Evolutionary conservation across 148 eudicot genomes (phyloP).

Genomic region (Fagopyrum esculentum): DNA sequence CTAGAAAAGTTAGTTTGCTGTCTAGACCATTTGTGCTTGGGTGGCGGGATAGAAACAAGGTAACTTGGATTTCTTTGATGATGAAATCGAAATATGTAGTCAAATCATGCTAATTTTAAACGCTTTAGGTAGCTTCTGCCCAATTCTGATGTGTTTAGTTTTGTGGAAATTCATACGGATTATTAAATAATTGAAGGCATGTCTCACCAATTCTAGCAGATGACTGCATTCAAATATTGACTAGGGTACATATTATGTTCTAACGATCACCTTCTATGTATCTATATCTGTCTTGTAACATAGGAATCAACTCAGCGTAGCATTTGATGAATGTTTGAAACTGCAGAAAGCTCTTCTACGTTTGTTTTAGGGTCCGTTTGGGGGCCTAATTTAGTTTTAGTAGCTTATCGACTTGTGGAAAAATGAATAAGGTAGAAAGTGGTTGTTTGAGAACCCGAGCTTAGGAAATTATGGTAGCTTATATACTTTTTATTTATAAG

Average conservation of each 20-base stretch:
- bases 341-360: background rate
- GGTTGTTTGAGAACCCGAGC: too few species aligned
- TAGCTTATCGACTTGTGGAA: too few species aligned
- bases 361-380: too few species aligned
- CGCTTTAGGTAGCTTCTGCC: background rate
- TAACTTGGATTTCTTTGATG: constrained; percentile 13
- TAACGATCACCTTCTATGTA: background rate
- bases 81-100: background rate
- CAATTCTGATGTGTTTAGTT: background rate
- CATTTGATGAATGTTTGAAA: background rate
- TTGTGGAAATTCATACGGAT: background rate
- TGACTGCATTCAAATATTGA: background rate
- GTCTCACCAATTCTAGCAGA: background rate
- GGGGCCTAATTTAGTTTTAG: too few species aligned
- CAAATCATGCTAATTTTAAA: background rate
- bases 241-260: background rate
- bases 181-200: background rate
- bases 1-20: constrained; percentile 70
- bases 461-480: too few species aligned
- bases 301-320: background rate
- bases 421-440: too few species aligned
- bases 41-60: constrained; percentile 92
- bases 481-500: too few species aligned
- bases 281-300: background rate
- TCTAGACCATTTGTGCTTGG: constrained; percentile 93